Evolutionary conservation across 1,284 basidiomycete species (phyloP), one percentile per base, ranked within the genome.

Genomic region (Cryptococcus maquisensis): DNA sequence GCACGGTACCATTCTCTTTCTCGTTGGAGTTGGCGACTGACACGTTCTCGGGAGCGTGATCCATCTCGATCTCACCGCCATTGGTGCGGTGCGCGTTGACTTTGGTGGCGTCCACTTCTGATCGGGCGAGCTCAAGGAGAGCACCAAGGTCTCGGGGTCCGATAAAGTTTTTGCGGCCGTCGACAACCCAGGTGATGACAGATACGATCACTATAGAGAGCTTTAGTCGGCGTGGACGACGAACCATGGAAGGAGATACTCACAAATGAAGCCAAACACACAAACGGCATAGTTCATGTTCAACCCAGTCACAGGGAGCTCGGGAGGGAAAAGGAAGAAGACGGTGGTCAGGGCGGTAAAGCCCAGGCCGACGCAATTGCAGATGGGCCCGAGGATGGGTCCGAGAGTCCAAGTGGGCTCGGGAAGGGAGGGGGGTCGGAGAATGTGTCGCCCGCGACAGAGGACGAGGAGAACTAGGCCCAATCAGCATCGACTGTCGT

Each of bases 301-400:
- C 15, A 60, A 59, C 6, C 69, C 72, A 4, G 65, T 68, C 3
- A 76, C 72, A 7, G 77, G 77, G 0, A 77, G 51, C 13, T 67
- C 72, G 7, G 79, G 77, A 3, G 79, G 79, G 73, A 81, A 79
- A 26, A 79, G 58, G 74, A 81, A 81, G 67, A 79, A 79, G 21
- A 79, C 72, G 20, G 71, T 69, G 5, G 79, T 80, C 38, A 79
- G 55, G 16, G 68, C 41, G 3, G 72, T 72, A 57, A 80, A 81
- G 10, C 61, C 49, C 32, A 80, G 60, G 0, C 74, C 73, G 37
- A 64, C 68, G 35, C 72, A 42, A 54, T 80, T 80, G 61, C 72
- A 66, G 54, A 73, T 54, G 1, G 66, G 68, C 0, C 72, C 73
- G 26, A 68, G 56, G 49, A 72, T 54, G 0, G 64, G 65, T 3